Base-by-base conservation (phyloP, 441 rosid species). In the Adansonia madagascariensis region DNA sequence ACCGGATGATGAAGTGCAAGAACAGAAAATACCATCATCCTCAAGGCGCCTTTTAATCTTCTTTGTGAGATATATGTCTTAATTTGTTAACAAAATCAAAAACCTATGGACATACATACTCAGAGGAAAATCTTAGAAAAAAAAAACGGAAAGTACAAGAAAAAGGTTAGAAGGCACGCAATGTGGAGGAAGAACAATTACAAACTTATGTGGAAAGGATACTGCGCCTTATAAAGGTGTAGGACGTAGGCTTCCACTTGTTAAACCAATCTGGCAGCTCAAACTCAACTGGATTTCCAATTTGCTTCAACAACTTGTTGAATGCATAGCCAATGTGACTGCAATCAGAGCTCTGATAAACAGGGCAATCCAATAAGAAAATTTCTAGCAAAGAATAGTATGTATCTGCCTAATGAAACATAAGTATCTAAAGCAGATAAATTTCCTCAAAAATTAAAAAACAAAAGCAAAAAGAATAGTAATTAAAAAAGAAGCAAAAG, bases 11-110 rank as follows among this genome's bases (percentile, higher is more conserved):
- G 85, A 67, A 53, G 83, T 81, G 81, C 99, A 96, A 75, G 99
- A 90, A 84, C 99, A 96, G 86, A 96, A 96, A 77, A 96, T 96
- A 72, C 99, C 99, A 85, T 96, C 97, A 83, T 94, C 97, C 31
- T 94, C 93, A 71, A 88, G 83, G 63, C 92, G 92, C 81, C 81
- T 90, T 77, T 89, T 96, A 67, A 90, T 64, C 90, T 64, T 91
- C 91, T 92, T 96, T 4, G 95, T 88, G 69, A 90, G 92, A 84
- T 94, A 94, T 83, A 91, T 87, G 81, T 94, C 99, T 94, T 82
- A 57, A 81, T 69, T 79, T 53, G 87, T 88, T 81, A 91, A 79
- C 83, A 83, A 79, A 80, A 79, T 53, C n/a, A 59, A 73, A 18
- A 50, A 31, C 56, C 14, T 20, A n/a, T 2, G 3, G 31, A 47